Conservation (phyloP, 2,329 filamentous ascomycete species). For the Byssochlamys sp. region DNA sequence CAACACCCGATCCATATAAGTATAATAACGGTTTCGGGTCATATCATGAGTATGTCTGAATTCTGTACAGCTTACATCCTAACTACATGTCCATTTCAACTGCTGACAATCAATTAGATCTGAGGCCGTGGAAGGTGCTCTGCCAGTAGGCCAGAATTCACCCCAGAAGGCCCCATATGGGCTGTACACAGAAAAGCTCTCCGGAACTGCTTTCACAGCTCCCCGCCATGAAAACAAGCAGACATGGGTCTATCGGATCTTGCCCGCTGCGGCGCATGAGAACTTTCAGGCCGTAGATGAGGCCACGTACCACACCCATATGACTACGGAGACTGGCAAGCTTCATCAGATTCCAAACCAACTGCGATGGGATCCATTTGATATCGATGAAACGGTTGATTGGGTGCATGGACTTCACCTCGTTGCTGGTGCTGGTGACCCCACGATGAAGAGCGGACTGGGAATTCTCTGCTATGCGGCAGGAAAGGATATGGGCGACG, state of each 20-base stretch:
- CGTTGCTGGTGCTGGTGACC: constrained; percentile 69
- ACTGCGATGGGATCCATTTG: constrained; percentile 69
- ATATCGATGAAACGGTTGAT: constrained; percentile 58
- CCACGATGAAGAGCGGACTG: constrained; percentile 66
- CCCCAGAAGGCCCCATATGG: constrained; percentile 71
- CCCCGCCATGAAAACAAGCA: constrained; percentile 60
- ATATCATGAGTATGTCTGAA: constrained; percentile 60
- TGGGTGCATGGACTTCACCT: constrained; percentile 62
- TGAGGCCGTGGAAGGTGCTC: constrained; percentile 64
- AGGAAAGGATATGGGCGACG: constrained; percentile 65
- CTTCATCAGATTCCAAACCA: constrained; percentile 72
- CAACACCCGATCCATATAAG: constrained; percentile 56
- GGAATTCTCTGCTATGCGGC: constrained; percentile 75
- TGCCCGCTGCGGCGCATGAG: constrained; percentile 54
- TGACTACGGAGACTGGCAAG: constrained; percentile 36
- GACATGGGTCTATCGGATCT: constrained; percentile 62
- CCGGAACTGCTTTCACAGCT: constrained; percentile 62
- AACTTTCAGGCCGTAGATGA: constrained; percentile 38
- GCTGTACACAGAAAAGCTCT: constrained; percentile 72
- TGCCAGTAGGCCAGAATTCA: constrained; percentile 68
- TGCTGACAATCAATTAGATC: constrained; percentile 41
- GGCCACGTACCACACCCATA: constrained; percentile 37
- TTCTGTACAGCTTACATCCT: background rate
- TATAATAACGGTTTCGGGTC: constrained; percentile 72
- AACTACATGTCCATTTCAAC: background rate